Evolutionary conservation across 2,329 filamentous ascomycete genomes (phyloP).

Genomic region (Fusarium buharicum): DNA sequence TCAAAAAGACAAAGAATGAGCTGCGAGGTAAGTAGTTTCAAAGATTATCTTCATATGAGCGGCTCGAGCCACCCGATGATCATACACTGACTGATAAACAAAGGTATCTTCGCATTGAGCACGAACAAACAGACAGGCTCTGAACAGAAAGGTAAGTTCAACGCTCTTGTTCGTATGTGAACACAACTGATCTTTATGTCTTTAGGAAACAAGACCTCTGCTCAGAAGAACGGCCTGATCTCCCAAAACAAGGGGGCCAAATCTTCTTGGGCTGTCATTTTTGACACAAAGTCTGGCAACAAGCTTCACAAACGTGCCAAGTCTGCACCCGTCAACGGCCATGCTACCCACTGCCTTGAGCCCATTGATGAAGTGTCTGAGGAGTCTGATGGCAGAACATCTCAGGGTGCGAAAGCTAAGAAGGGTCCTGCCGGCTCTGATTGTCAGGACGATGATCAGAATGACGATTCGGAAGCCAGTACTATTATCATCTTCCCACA

Average conservation of each 20-base stretch:
- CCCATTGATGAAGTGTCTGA: conserved; percentile 12
- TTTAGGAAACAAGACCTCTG: neutral
- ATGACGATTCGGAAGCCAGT: neutral
- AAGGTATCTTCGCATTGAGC: conserved; percentile 3
- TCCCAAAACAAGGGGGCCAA: neutral
- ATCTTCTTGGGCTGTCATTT: conserved; percentile 10
- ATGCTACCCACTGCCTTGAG: conserved; percentile 3
- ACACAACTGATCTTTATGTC: conserved; percentile 2
- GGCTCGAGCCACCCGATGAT: neutral
- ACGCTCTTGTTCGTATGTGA: neutral
- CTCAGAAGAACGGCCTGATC: neutral
- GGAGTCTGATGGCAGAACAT: neutral
- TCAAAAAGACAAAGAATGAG: conserved; percentile 17
- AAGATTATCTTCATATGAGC: neutral
- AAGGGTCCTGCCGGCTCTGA: neutral
- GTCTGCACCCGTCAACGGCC: conserved; percentile 7
- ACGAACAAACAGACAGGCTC: neutral
- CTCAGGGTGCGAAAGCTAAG: too few species aligned
- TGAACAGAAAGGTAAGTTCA: conserved; percentile 10
- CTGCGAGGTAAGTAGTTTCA: conserved; percentile 22
- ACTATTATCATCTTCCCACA: conserved; percentile 10
- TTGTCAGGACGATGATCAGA: neutral
- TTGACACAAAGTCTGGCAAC: conserved; percentile 26
- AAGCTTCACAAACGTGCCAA: conserved; percentile 30
- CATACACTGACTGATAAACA: neutral